Evolutionary conservation across 2,329 filamentous ascomycete genomes (phyloP).

Genomic region (Hypoxylon sp.): DNA sequence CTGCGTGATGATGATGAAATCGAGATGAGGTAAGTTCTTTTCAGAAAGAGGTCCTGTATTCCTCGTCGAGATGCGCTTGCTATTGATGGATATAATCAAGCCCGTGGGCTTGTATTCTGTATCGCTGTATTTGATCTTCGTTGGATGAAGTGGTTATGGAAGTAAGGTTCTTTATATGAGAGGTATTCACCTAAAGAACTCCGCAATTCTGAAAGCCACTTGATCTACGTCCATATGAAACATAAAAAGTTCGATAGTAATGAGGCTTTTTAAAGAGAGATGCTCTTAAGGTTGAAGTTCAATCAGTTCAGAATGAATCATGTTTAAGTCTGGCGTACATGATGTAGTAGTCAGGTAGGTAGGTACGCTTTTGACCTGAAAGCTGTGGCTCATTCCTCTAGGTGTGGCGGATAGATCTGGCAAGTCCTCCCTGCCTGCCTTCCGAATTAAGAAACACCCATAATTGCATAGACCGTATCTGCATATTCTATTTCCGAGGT

Average conservation of each 20-base stretch:
- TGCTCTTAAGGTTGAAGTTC: constrained; percentile 4
- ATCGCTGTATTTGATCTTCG: neutral
- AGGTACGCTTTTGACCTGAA: neutral
- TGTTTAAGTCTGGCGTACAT: neutral
- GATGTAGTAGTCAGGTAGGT: neutral
- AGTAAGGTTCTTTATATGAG: constrained; percentile 1
- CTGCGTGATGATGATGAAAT: neutral
- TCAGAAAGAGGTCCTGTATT: neutral
- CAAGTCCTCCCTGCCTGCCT: neutral
- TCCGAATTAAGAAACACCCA: constrained; percentile 11
- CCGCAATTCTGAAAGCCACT: neutral
- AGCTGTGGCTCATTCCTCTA: constrained; percentile 1
- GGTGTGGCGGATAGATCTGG: neutral
- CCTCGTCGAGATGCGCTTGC: too few relatives aligned
- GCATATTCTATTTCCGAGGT: constrained; percentile 5
- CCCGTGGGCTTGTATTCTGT: neutral
- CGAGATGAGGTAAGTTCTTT: neutral
- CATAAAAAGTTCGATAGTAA: neutral
- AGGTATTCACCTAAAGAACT: constrained; percentile 8
- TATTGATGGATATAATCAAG: neutral
- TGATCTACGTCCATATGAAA: constrained; percentile 22
- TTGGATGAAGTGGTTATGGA: neutral
- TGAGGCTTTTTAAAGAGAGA: neutral
- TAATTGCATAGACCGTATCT: neutral
- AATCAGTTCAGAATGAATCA: neutral